Conservation (phyloP, 2,329 filamentous ascomycete species). For the Trichoderma afroharzianum region DNA sequence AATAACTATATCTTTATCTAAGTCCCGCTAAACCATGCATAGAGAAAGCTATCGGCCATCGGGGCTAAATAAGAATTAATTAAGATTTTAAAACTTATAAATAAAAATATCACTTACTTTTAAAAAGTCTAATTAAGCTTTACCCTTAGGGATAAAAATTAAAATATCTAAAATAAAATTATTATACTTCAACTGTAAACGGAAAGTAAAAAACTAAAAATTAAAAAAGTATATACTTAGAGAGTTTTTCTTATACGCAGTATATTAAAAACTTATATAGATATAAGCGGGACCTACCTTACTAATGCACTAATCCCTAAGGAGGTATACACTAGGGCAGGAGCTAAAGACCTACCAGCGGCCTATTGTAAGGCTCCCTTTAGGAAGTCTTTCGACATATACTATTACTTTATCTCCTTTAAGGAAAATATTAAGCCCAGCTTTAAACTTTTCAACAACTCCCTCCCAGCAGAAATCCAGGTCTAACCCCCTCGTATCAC, state of each 20-base stretch:
- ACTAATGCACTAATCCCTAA: neutral
- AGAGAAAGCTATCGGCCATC: neutral
- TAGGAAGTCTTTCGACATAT: neutral
- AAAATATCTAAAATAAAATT: neutral
- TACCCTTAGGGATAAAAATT: neutral
- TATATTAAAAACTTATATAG: neutral
- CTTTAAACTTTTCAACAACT: too few relatives aligned
- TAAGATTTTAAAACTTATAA: neutral
- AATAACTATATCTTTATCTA: too few relatives aligned
- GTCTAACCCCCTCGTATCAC: too few relatives aligned
- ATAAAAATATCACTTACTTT: neutral
- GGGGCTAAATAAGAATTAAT: neutral
- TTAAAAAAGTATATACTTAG: too few relatives aligned
- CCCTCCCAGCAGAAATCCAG: too few relatives aligned
- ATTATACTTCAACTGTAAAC: too few relatives aligned
- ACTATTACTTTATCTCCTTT: too few relatives aligned
- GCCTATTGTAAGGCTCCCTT: neutral
- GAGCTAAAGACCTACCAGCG: neutral
- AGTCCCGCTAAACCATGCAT: too few relatives aligned
- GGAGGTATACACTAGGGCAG: neutral
- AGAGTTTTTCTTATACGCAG: neutral
- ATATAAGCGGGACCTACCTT: neutral
- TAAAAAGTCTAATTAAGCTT: neutral
- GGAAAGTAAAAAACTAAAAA: too few relatives aligned
- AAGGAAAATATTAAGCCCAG: too few relatives aligned